phyloP scores from a whole-genome alignment of 2,329 filamentous ascomycete genomes.

The Beauveria scarabaeidicola region DNA sequence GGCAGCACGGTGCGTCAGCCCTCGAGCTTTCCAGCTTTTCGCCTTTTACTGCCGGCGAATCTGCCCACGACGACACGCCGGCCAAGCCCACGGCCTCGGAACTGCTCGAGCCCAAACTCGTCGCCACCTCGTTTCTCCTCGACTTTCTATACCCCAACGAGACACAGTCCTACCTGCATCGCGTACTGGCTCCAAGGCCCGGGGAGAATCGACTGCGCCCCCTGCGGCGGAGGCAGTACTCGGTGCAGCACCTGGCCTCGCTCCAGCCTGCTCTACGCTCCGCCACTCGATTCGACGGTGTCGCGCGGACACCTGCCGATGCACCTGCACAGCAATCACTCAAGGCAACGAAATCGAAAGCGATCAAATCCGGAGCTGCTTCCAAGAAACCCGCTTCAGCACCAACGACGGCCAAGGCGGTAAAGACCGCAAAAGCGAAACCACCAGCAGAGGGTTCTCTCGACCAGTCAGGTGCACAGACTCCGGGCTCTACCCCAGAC shows the following conservation, averaged over 20 bases:
- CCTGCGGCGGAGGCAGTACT: conserved; percentile 7
- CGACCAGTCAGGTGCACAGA: not conserved
- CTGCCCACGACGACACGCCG: conserved; percentile 16
- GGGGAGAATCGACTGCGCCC: not conserved
- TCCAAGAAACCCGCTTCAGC: not conserved
- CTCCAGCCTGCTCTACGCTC: not conserved
- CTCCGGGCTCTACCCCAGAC: not conserved
- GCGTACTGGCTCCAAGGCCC: conserved; percentile 12
- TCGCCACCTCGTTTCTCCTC: conserved; percentile 42
- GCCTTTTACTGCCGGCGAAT: conserved; percentile 18
- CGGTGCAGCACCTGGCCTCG: not conserved
- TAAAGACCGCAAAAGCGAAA: not conserved
- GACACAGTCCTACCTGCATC: conserved; percentile 34
- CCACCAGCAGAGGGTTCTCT: not conserved
- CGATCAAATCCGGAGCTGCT: not conserved
- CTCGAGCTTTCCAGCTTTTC: conserved; percentile 39
- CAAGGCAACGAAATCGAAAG: not conserved
- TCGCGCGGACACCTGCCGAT: not conserved
- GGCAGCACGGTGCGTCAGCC: conserved; percentile 44
- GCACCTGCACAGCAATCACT: not conserved
- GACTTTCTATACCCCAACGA: conserved; percentile 48
- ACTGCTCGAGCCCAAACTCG: conserved; percentile 21
- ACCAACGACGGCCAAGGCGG: not conserved
- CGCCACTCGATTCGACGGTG: not conserved
- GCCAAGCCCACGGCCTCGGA: conserved; percentile 13